Conservation (phyloP, 768 basidiomycete species). For the Porpolomopsis calyptriformis region DNA sequence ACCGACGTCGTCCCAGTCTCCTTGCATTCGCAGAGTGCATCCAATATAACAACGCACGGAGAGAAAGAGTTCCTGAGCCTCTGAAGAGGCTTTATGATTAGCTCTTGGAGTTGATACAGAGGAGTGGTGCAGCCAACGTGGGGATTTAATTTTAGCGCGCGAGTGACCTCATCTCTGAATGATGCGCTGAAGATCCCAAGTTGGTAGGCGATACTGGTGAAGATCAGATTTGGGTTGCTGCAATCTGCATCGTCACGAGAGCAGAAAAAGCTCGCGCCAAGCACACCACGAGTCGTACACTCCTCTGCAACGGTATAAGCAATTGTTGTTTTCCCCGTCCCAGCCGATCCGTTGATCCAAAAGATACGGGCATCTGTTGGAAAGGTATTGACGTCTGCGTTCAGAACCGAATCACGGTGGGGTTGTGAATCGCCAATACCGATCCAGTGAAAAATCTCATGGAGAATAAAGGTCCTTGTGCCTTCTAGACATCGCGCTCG, state of each 20-base stretch:
- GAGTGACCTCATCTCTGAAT: conserved; percentile 2
- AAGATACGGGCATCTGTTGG: background rate
- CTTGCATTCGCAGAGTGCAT: conserved; percentile 22
- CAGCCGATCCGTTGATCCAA: background rate
- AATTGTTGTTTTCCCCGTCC: conserved; percentile 17
- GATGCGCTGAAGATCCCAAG: conserved; percentile 9
- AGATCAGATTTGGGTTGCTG: conserved; percentile 14
- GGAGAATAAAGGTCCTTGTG: background rate
- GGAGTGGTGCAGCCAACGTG: conserved; percentile 10
- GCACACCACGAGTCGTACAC: conserved; percentile 8
- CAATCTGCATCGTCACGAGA: conserved; percentile 18
- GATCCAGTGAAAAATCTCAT: background rate
- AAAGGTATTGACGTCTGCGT: conserved; percentile 1
- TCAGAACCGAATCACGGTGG: conserved; percentile 6
- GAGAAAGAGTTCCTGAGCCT: background rate
- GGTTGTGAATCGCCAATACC: background rate
- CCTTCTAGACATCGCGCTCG: background rate
- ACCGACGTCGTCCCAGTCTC: conserved; percentile 8
- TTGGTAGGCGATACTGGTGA: conserved; percentile 15
- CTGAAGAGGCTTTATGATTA: conserved; percentile 3
- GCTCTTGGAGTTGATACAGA: conserved; percentile 9
- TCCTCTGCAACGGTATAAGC: conserved; percentile 16
- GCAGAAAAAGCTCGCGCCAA: conserved; percentile 28
- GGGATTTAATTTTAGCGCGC: conserved; percentile 9
- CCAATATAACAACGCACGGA: conserved; percentile 14